phyloP scores from a whole-genome alignment of 2,329 filamentous ascomycete species.

The Monilinia fructicola region DNA sequence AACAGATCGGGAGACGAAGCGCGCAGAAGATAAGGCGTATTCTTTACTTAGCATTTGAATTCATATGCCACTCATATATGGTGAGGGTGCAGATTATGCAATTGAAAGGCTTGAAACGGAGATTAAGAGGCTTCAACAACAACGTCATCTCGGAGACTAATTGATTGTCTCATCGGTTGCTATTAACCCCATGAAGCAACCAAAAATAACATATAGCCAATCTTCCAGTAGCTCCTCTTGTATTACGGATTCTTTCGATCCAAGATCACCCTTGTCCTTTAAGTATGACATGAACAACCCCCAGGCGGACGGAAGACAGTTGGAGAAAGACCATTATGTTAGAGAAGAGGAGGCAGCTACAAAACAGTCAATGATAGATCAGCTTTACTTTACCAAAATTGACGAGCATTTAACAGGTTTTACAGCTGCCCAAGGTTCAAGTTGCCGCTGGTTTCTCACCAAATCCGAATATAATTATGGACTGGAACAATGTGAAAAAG shows the following conservation, averaged over 20 bases:
- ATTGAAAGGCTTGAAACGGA: slow-evolving; percentile 42
- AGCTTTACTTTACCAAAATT: slow-evolving; percentile 44
- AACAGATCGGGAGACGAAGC: slow-evolving; percentile 41
- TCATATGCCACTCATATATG: slow-evolving; percentile 47
- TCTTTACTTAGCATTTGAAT: slow-evolving; percentile 47
- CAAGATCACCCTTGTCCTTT: not conserved
- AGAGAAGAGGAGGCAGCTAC: not conserved
- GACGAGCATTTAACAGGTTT: slow-evolving; percentile 43
- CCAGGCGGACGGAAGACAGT: no score
- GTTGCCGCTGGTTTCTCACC: slow-evolving; percentile 46
- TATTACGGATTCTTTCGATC: not conserved
- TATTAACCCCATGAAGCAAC: slow-evolving; percentile 26
- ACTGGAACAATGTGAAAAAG: slow-evolving; percentile 43
- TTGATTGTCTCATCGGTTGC: slow-evolving; percentile 16
- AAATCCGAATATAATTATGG: slow-evolving; percentile 40
- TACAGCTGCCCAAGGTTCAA: slow-evolving; percentile 42
- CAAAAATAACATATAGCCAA: slow-evolving; percentile 22
- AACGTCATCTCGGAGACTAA: slow-evolving; percentile 26
- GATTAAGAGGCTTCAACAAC: slow-evolving; percentile 32
- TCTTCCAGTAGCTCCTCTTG: slow-evolving; percentile 3
- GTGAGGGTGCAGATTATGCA: slow-evolving; percentile 40
- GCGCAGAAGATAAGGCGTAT: slow-evolving; percentile 43
- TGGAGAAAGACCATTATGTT: no score
- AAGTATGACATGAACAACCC: slow-evolving; percentile 10
- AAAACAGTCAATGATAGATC: slow-evolving; percentile 39